These are phyloP conservation scores for Phytopythium litorale DNA, from an alignment of 352 stramenopile species.

Conservation along the genomic window DNA sequence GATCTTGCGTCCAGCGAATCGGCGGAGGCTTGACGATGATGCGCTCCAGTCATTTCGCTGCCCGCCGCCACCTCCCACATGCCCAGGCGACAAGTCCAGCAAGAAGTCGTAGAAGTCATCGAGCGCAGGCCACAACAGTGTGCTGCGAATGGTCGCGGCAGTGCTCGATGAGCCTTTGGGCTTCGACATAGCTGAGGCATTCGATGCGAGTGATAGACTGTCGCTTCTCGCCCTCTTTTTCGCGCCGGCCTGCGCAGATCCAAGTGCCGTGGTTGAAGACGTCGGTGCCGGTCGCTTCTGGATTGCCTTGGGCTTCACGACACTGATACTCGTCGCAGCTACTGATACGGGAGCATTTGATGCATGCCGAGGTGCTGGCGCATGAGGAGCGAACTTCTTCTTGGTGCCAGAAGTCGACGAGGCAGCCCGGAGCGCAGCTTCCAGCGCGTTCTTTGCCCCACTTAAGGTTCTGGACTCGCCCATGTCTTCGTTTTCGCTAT, in stretches of 20 bases:
- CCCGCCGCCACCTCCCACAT: slow-evolving; percentile 28
- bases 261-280: background rate
- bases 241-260: background rate
- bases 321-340: slow-evolving; percentile 8
- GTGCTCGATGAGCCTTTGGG: background rate
- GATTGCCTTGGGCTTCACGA: slow-evolving; percentile 6
- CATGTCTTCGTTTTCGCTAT: slow-evolving; percentile 27
- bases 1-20: slow-evolving; percentile 29
- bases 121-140: slow-evolving; percentile 64
- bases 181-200: background rate
- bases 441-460: slow-evolving; percentile 35
- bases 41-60: slow-evolving; percentile 11
- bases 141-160: slow-evolving; percentile 22
- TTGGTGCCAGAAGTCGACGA: slow-evolving; percentile 4
- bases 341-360: background rate
- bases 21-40: slow-evolving; percentile 22
- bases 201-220: slow-evolving; percentile 2
- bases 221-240: slow-evolving; percentile 10
- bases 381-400: slow-evolving; percentile 1
- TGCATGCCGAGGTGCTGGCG: background rate
- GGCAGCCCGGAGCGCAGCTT: slow-evolving; percentile 52
- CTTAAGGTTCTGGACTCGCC: slow-evolving; percentile 7
- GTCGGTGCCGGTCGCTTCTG: background rate
- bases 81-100: slow-evolving; percentile 50
- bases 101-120: slow-evolving; percentile 79